Base-by-base conservation (phyloP, 108 stramenopile species). In the Fistulifera pelliculosa region DNA sequence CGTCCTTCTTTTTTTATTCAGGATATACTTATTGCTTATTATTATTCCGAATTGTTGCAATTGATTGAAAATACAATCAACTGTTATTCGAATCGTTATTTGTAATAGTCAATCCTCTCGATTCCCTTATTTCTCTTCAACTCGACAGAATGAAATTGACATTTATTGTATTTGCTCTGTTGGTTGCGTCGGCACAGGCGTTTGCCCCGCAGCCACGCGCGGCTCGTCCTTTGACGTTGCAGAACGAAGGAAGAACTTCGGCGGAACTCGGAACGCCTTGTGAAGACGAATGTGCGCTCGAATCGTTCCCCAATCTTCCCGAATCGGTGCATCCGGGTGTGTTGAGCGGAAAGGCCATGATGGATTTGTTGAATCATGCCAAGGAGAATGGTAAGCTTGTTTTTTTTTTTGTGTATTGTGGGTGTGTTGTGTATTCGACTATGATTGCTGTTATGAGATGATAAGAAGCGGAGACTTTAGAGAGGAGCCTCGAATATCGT, bases 321-420 rank as follows among this genome's bases (percentile, higher is more conserved):
- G 85, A 87, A 40, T 73, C 87, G 26, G 76, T 93, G 65, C 88
- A 93, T 75, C 83, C 85, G 52, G 91, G 87, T 68, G 86, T 93
- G 65, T 85, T 95, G 67, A 93, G 87, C 47, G 94, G 94, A 58
- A 49, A 79, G 50, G 91, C 91, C 18, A 75, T 88, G 41, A 72
- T 80, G 16, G 91, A 93, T 59, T 81, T 93, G 49, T 79, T 93
- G 45, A 68, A 87, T 44, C 62, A 70, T 65, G 91, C 91, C 53
- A 93, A 93, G 81, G 68, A 72, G 42, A 65, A 66, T n/a, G 73
- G 56, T 57, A 57, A 15, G 56, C n/a, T n/a, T n/a, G n/a, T n/a
- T n/a, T n/a, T n/a, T n/a, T n/a, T n/a, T n/a, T n/a, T n/a, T n/a
- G n/a, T n/a, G n/a, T n/a, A n/a, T n/a, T n/a, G n/a, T 35, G 31